These are phyloP conservation scores for Maudiozyma bulderi DNA, from an alignment of 805 yeast genomes.

Conservation along the genomic window DNA sequence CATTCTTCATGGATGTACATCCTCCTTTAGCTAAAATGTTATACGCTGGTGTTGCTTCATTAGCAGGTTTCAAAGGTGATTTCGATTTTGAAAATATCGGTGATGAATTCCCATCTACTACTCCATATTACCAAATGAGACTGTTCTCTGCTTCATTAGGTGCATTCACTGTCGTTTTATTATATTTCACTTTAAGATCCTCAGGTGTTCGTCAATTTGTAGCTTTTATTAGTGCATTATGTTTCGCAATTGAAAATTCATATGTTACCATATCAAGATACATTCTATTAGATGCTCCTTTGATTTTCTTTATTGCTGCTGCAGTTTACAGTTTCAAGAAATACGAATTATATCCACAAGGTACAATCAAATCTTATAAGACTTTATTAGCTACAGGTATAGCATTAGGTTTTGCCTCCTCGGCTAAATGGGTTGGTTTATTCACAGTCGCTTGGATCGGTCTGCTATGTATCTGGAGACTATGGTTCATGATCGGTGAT, in stretches of 20 bases:
- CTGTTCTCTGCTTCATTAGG: slow-evolving; percentile 60
- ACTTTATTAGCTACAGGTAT: slow-evolving; percentile 55
- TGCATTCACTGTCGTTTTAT: slow-evolving; percentile 52
- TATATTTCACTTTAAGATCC: slow-evolving; percentile 58
- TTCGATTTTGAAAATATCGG: slow-evolving; percentile 63
- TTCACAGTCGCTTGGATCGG: slow-evolving; percentile 79
- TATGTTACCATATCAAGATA: slow-evolving; percentile 62
- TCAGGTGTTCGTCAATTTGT: slow-evolving; percentile 63
- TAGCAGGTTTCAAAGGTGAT: slow-evolving; percentile 65
- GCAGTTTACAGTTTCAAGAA: slow-evolving; percentile 56
- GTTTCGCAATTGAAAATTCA: slow-evolving; percentile 59
- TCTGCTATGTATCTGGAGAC: slow-evolving; percentile 43
- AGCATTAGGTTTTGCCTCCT: slow-evolving; percentile 62
- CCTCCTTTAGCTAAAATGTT: slow-evolving; percentile 76
- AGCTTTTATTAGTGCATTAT: slow-evolving; percentile 45
- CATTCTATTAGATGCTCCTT: slow-evolving; percentile 67
- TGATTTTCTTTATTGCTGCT: slow-evolving; percentile 67
- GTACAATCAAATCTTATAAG: slow-evolving; percentile 46
- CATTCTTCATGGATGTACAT: slow-evolving; percentile 63
- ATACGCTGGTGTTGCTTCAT: slow-evolving; percentile 56
- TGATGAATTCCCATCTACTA: slow-evolving; percentile 43
- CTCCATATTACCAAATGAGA: slow-evolving; percentile 64
- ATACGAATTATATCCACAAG: slow-evolving; percentile 57
- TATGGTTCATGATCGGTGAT: slow-evolving; percentile 72
- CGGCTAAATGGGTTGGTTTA: slow-evolving; percentile 79